phyloP scores from a whole-genome alignment of 495 filamentous ascomycete species.

The Trichoderma orchidacearum region DNA sequence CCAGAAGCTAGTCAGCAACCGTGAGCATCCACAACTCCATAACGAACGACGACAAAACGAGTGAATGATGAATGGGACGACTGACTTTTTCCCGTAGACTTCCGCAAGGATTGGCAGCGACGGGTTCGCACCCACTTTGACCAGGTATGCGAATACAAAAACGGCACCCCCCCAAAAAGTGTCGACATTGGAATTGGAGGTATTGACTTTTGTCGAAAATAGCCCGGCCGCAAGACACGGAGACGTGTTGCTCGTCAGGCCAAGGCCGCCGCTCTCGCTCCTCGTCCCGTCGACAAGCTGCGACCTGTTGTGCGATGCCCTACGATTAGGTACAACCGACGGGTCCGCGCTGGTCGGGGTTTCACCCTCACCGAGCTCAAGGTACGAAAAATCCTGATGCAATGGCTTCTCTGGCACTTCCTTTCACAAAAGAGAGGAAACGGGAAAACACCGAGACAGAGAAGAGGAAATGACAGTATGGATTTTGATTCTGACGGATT shows the following conservation, averaged over 20 bases:
- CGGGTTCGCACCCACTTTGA: conserved; percentile 97
- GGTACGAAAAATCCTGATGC: conserved; percentile 50
- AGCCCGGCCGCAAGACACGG: conserved; percentile 90
- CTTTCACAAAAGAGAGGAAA: too few relatives aligned
- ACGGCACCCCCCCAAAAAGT: conserved; percentile 4
- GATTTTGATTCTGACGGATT: not conserved
- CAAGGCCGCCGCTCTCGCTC: conserved; percentile 88
- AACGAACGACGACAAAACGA: conserved; percentile 1
- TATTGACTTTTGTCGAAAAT: conserved; percentile 10
- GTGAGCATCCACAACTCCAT: conserved; percentile 38
- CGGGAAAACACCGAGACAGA: not conserved
- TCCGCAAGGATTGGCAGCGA: conserved; percentile 99
- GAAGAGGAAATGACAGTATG: not conserved
- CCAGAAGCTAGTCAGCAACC: conserved; percentile 96
- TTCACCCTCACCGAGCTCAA: conserved; percentile 96
- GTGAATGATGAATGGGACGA: conserved; percentile 11
- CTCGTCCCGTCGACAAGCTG: conserved; percentile 93
- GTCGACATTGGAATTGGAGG: conserved; percentile 4
- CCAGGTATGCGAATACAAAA: conserved; percentile 56
- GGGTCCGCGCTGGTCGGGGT: conserved; percentile 87
- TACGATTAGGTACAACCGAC: conserved; percentile 91
- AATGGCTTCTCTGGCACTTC: too few relatives aligned
- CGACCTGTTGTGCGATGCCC: conserved; percentile 92
- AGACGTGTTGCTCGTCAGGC: conserved; percentile 77
- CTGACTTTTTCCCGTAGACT: conserved; percentile 42